phyloP scores from a whole-genome alignment of 768 basidiomycete genomes.

The Collybia mongolica region DNA sequence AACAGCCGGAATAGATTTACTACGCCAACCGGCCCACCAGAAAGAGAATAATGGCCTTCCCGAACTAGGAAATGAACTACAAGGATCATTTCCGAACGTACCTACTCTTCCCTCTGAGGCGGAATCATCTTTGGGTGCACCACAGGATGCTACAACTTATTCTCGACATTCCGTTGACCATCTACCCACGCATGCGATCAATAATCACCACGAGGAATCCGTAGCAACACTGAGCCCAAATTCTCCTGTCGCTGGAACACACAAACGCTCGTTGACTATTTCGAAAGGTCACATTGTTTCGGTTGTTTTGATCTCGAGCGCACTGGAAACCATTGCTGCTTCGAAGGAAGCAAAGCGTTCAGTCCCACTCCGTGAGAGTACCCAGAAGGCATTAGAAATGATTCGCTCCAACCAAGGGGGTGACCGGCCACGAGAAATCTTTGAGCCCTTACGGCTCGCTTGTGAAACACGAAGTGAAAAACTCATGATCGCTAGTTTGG shows the following conservation, averaged over 20 bases:
- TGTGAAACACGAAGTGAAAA: slow-evolving; percentile 95
- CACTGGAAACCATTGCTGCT: slow-evolving; percentile 80
- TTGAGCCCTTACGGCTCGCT: slow-evolving; percentile 93
- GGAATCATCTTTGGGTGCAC: background rate
- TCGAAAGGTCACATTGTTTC: slow-evolving; percentile 75
- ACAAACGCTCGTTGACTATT: slow-evolving; percentile 59
- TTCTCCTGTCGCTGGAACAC: slow-evolving; percentile 18
- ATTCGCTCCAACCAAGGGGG: slow-evolving; percentile 74
- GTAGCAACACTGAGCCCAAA: slow-evolving; percentile 1
- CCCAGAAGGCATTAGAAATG: slow-evolving; percentile 80
- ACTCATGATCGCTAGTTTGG: slow-evolving; percentile 93
- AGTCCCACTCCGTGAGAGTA: slow-evolving; percentile 75
- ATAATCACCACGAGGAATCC: background rate
- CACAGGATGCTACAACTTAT: slow-evolving; percentile 1
- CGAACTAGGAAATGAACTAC: background rate
- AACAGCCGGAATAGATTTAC: no score
- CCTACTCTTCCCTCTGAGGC: slow-evolving; percentile 15
- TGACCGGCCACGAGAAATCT: slow-evolving; percentile 81
- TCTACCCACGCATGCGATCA: background rate
- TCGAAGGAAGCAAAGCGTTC: slow-evolving; percentile 90
- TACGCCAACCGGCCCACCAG: background rate
- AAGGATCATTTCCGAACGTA: slow-evolving; percentile 3
- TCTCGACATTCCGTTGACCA: background rate
- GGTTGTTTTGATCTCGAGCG: slow-evolving; percentile 77
- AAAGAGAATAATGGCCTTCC: background rate